These are phyloP conservation scores for Chlorella vulgaris DNA, from an alignment of 139 green algal genomes.

Conservation along the genomic window DNA sequence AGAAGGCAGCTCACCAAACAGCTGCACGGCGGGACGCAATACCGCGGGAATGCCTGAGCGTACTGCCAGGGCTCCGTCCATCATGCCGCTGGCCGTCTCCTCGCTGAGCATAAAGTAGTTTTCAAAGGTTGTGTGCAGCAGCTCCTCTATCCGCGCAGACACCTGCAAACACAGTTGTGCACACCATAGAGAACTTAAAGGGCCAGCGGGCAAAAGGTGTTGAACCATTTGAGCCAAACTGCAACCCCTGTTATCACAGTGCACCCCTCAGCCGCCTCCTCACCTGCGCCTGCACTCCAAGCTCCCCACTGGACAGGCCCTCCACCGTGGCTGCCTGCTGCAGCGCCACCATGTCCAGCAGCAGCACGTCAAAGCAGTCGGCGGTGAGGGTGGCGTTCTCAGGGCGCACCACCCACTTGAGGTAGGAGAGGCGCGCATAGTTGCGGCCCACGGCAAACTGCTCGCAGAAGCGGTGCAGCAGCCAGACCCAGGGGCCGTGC, in stretches of 20 bases:
- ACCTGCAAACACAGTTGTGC: conserved; percentile 9
- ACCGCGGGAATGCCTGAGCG: conserved; percentile 42
- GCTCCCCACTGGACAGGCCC: conserved; percentile 42
- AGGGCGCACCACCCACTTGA: conserved; percentile 54
- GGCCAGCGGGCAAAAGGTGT: too few relatives aligned
- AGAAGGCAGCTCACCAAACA: conserved; percentile 36
- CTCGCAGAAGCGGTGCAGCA: conserved; percentile 48
- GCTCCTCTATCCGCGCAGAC: conserved; percentile 35
- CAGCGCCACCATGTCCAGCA: conserved; percentile 47
- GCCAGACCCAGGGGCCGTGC: conserved; percentile 54
- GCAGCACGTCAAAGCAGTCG: conserved; percentile 52
- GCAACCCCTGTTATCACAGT: neutral
- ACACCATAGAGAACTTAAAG: neutral
- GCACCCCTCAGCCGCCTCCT: neutral
- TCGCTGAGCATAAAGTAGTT: conserved; percentile 61
- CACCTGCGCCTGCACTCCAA: conserved; percentile 44
- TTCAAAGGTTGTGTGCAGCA: conserved; percentile 58
- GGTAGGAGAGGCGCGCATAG: conserved; percentile 52
- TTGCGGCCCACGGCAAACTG: conserved; percentile 50
- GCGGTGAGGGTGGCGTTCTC: conserved; percentile 52
- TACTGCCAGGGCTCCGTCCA: conserved; percentile 43
- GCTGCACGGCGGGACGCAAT: conserved; percentile 49
- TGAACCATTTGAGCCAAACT: too few relatives aligned
- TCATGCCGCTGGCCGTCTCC: conserved; percentile 48
- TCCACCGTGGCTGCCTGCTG: conserved; percentile 38